Conservation (phyloP, 305 asterid species). For the Fraxinus ornus region DNA sequence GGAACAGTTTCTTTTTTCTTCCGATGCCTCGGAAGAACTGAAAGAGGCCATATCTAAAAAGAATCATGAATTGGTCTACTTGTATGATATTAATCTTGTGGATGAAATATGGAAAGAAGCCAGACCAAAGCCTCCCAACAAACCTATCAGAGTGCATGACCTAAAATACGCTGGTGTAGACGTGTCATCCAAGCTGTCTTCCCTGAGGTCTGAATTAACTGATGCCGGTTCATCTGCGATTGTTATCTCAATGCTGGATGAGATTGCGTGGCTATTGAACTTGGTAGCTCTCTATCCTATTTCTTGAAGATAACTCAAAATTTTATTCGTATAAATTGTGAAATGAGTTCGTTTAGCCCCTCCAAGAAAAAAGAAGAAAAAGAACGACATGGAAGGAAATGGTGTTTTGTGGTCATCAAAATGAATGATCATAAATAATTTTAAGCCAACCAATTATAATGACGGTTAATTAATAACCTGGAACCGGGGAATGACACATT, state of each 20-base stretch:
- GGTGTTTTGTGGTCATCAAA: neutral
- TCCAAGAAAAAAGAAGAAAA: neutral
- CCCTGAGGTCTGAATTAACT: constrained; percentile 73
- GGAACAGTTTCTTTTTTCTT: constrained; percentile 97
- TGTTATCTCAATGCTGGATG: constrained; percentile 92
- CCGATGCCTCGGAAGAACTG: constrained; percentile 89
- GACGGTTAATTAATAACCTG: neutral
- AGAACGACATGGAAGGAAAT: neutral
- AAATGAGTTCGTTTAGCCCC: constrained; percentile 3
- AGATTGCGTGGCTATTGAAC: constrained; percentile 96
- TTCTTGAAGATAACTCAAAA: constrained; percentile 8
- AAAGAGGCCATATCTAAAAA: constrained; percentile 69
- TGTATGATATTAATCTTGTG: constrained; percentile 81
- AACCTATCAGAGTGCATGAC: constrained; percentile 73
- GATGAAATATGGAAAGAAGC: constrained; percentile 92
- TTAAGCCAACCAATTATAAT: neutral
- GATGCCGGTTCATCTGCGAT: constrained; percentile 79
- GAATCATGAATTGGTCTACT: constrained; percentile 82
- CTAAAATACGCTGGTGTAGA: constrained; percentile 85
- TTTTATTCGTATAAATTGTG: constrained; percentile 7
- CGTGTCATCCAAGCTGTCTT: constrained; percentile 71
- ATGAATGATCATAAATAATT: neutral
- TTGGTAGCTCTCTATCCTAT: constrained; percentile 53
- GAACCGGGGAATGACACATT: neutral
- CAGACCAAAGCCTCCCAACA: constrained; percentile 73